Evolutionary conservation across 2,329 filamentous ascomycete genomes (phyloP).

Genomic region (Pseudocercospora macadamiae): DNA sequence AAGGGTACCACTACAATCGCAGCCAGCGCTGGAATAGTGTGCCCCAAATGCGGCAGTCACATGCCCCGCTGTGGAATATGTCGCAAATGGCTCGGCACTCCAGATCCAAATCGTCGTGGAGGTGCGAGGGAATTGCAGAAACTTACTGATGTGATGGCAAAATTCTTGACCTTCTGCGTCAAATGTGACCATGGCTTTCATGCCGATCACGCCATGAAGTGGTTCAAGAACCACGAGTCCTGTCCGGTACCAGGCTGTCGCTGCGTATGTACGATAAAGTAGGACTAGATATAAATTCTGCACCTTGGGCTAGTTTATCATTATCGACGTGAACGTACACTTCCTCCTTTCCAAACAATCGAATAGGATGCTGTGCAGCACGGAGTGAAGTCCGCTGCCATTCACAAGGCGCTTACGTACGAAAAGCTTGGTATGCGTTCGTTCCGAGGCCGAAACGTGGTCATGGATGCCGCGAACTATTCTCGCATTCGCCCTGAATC

Average conservation of each 20-base stretch:
- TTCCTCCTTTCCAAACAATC: too few species aligned
- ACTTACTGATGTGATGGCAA: conserved; percentile 51
- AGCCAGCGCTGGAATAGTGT: conserved; percentile 53
- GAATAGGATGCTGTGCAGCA: background rate
- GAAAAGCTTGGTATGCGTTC: conserved; percentile 12
- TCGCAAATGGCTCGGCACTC: conserved; percentile 62
- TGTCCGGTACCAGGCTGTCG: conserved; percentile 60
- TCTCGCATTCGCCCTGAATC: too few species aligned
- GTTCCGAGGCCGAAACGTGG: background rate
- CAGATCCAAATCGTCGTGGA: conserved; percentile 51
- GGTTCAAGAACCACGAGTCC: conserved; percentile 59
- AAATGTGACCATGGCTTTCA: conserved; percentile 67
- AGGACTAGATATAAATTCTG: background rate
- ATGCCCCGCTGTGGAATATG: conserved; percentile 67
- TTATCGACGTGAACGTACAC: too few species aligned
- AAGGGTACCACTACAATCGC: conserved; percentile 31
- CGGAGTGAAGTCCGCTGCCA: conserved; percentile 6
- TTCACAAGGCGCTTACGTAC: too few species aligned
- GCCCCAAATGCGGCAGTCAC: conserved; percentile 63
- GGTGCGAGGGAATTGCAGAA: conserved; percentile 35
- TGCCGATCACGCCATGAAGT: conserved; percentile 63
- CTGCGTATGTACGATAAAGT: conserved; percentile 49
- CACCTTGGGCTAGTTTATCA: background rate
- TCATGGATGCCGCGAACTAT: background rate
- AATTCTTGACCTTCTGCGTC: conserved; percentile 64